phyloP scores from a whole-genome alignment of 768 basidiomycete species.

The Multifurca ochricompacta region DNA sequence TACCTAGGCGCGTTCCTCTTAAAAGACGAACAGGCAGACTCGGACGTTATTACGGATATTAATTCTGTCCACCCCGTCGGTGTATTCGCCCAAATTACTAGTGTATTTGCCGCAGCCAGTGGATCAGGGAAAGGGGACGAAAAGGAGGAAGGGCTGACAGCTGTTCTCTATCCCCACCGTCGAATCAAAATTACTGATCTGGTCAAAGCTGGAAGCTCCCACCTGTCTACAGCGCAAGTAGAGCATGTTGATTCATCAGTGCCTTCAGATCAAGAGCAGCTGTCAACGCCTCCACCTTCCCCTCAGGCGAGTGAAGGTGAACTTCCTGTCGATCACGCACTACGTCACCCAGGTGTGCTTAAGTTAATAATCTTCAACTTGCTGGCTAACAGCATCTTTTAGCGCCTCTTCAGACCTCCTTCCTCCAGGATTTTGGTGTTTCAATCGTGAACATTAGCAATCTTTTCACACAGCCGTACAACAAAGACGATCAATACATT shows the following conservation, averaged over 20 bases:
- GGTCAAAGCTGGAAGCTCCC: constrained; percentile 52
- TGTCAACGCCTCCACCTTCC: constrained; percentile 40
- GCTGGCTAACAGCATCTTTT: constrained; percentile 16
- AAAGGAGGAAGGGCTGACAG: constrained; percentile 86
- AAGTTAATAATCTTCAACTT: not conserved
- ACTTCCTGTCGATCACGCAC: constrained; percentile 2
- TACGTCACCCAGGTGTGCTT: constrained; percentile 16
- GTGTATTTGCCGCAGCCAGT: constrained; percentile 63
- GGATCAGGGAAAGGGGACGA: constrained; percentile 58
- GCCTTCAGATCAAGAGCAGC: constrained; percentile 37
- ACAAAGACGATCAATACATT: constrained; percentile 91
- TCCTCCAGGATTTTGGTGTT: constrained; percentile 71
- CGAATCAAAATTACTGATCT: constrained; percentile 84
- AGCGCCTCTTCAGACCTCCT: constrained; percentile 74
- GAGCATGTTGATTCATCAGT: constrained; percentile 28
- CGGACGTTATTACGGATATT: constrained; percentile 84
- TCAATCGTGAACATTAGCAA: constrained; percentile 89
- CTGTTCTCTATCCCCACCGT: constrained; percentile 89
- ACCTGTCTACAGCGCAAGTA: constrained; percentile 29
- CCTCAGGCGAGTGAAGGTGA: constrained; percentile 11
- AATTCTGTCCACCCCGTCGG: constrained; percentile 88
- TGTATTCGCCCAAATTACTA: constrained; percentile 95
- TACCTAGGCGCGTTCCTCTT: constrained; percentile 96
- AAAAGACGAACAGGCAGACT: constrained; percentile 89
- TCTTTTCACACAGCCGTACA: constrained; percentile 70